Evolutionary conservation across 441 rosid species (phyloP).

Genomic region (Viola pubescens): DNA sequence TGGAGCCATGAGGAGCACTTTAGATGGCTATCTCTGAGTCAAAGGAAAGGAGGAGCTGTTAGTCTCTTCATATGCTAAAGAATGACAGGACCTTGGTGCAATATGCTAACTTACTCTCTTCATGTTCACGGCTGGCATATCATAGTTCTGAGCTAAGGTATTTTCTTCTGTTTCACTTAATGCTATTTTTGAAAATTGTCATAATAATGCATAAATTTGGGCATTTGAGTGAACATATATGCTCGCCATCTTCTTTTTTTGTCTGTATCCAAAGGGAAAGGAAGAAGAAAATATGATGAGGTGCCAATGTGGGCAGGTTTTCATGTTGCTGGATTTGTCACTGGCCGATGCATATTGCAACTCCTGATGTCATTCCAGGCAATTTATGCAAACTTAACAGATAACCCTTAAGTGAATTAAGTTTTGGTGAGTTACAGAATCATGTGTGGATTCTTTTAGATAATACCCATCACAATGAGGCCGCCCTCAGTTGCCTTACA

Average conservation of each 20-base stretch:
- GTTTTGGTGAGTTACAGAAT: background rate
- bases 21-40: no score
- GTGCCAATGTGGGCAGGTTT: no score
- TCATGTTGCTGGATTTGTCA: background rate
- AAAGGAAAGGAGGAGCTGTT: no score
- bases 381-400: background rate
- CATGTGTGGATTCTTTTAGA: background rate
- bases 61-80: no score
- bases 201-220: background rate
- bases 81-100: background rate
- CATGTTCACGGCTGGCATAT: background rate
- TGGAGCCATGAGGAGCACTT: no score
- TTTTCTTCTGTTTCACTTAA: background rate
- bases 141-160: background rate
- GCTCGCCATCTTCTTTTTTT: no score
- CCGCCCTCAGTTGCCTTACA: no score
- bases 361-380: conserved; percentile 1
- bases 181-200: background rate
- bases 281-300: no score
- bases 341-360: background rate
- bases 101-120: conserved; percentile 4
- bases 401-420: background rate
- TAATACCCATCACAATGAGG: background rate
- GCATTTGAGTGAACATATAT: background rate
- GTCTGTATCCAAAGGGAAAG: no score